Percentiles rank a stretch among this genome's conserved stretches.
Conservation (phyloP, 257 asterid genomes). For the Coffea eugenioides region DNA sequence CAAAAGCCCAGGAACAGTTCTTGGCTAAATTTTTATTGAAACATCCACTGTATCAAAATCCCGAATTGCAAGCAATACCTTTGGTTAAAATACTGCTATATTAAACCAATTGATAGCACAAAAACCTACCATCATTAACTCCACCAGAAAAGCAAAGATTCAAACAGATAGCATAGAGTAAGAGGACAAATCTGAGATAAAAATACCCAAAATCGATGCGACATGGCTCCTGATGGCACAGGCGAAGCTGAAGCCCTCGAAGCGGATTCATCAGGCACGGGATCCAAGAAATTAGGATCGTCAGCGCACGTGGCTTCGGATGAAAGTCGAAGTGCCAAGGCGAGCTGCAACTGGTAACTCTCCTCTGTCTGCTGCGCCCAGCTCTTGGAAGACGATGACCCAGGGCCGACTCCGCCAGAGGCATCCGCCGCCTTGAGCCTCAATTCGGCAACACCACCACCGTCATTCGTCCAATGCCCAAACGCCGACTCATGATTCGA, state of each 20-base stretch:
- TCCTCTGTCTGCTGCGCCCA: constrained; percentile 99
- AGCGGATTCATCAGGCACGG: constrained; percentile 50
- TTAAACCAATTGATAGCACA: background rate
- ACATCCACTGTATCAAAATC: background rate
- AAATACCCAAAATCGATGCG: constrained; percentile 92
- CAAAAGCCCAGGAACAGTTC: background rate
- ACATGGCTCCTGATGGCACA: constrained; percentile 56
- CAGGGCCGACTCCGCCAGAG: constrained; percentile 42
- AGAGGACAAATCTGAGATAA: background rate
- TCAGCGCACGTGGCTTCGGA: constrained; percentile 80
- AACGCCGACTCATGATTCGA: constrained; percentile 48
- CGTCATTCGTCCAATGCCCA: constrained; percentile 27
- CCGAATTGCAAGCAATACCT: background rate
- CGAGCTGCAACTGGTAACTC: constrained; percentile 92
- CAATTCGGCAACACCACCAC: constrained; percentile 50
- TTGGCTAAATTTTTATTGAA: background rate
- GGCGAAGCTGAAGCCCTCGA: constrained; percentile 38
- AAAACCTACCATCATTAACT: background rate
- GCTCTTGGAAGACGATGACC: constrained; percentile 65
- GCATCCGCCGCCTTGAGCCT: constrained; percentile 47
- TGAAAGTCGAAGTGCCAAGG: constrained; percentile 86
- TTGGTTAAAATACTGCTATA: background rate
- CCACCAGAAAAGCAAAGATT: background rate
- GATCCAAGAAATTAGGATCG: constrained; percentile 83
- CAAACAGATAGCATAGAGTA: background rate